A percentile compares a stretch with the other conserved stretches of the same genome.
Conservation (phyloP, 768 basidiomycete species). For the Rhodotorula diobovata region DNA sequence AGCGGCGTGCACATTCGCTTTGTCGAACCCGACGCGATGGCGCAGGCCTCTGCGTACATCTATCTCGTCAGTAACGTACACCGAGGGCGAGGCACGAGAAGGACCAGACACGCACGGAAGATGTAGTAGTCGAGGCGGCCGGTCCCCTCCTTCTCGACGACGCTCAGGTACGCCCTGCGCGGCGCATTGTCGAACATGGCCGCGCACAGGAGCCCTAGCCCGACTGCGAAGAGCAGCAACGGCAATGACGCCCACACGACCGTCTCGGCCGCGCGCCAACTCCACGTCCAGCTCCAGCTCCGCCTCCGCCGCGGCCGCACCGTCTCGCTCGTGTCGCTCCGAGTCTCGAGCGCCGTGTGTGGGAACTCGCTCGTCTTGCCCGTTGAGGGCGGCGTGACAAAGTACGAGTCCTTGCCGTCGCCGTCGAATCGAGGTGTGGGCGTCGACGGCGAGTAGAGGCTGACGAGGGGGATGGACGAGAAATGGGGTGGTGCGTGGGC, state of each 20-base stretch:
- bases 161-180: slow-evolving; percentile 3
- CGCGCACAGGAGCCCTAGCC: not conserved
- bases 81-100: too few relatives aligned
- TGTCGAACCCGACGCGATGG: not conserved
- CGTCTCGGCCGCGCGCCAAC: slow-evolving; percentile 1
- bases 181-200: not conserved
- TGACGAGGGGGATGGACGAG: not conserved
- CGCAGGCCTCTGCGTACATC: slow-evolving; percentile 27
- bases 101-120: slow-evolving; percentile 16
- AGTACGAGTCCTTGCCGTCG: slow-evolving; percentile 21
- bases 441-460: not conserved
- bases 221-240: slow-evolving; percentile 4
- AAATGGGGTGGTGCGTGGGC: not conserved
- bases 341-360: too few relatives aligned
- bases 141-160: slow-evolving; percentile 14
- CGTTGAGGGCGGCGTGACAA: not conserved
- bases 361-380: not conserved
- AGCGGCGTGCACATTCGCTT: not conserved
- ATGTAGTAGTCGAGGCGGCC: slow-evolving; percentile 19
- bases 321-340: not conserved
- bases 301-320: too few relatives aligned
- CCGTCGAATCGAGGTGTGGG: not conserved
- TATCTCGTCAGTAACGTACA: not conserved
- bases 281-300: not conserved
- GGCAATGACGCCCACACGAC: slow-evolving; percentile 28